These are phyloP conservation scores for Ogataea corticis DNA, from an alignment of 805 yeast species.

Conservation along the genomic window DNA sequence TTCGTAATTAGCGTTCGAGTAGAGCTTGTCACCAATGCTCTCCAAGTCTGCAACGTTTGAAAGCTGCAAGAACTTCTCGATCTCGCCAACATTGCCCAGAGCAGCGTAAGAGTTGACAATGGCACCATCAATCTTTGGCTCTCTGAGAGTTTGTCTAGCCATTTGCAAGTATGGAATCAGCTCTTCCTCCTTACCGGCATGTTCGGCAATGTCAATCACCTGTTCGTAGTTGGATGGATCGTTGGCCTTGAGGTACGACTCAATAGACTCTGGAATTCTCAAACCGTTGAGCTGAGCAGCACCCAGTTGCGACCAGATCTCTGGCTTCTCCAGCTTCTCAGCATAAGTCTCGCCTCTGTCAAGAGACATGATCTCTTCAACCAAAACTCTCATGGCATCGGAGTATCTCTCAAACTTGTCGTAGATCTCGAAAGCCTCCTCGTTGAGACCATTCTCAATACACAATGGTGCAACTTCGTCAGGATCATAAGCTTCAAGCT, in stretches of 20 bases:
- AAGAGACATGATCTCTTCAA: slow-evolving; percentile 89
- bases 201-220: slow-evolving; percentile 92
- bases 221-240: slow-evolving; percentile 88
- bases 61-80: slow-evolving; percentile 79
- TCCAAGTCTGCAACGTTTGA: slow-evolving; percentile 94
- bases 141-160: slow-evolving; percentile 92
- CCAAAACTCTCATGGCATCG: slow-evolving; percentile 86
- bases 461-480: slow-evolving; percentile 91
- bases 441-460: slow-evolving; percentile 82
- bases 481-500: slow-evolving; percentile 88
- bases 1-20: slow-evolving; percentile 76
- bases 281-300: slow-evolving; percentile 93
- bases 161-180: slow-evolving; percentile 79
- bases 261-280: slow-evolving; percentile 87
- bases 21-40: slow-evolving; percentile 86
- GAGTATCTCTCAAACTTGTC: slow-evolving; percentile 75
- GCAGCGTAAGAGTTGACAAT: slow-evolving; percentile 85
- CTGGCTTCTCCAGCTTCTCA: slow-evolving; percentile 82
- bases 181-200: slow-evolving; percentile 95
- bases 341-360: slow-evolving; percentile 95
- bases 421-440: slow-evolving; percentile 93
- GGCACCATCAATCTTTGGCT: slow-evolving; percentile 91
- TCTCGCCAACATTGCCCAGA: slow-evolving; percentile 70
- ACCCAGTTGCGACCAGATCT: slow-evolving; percentile 94
- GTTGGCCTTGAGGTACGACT: slow-evolving; percentile 86